Evolutionary conservation across 345 rosid species (phyloP).

Genomic region (Anastatica hierochuntica): DNA sequence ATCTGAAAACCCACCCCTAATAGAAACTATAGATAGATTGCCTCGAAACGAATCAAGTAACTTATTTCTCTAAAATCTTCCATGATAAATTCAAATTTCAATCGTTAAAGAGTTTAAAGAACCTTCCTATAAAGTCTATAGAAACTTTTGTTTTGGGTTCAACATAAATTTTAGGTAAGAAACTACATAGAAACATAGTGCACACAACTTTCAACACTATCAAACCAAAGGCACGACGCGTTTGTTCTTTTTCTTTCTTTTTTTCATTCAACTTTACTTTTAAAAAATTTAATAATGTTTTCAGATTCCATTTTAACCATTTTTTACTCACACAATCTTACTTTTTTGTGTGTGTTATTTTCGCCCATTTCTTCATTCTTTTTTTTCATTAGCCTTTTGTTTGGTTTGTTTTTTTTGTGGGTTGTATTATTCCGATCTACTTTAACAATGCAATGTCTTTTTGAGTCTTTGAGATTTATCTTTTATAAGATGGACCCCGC

Average conservation of each 20-base stretch:
- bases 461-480: conserved; percentile 14
- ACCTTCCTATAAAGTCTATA: conserved; percentile 1
- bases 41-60: not conserved
- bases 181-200: conserved; percentile 11
- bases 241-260: not conserved
- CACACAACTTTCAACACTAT: conserved; percentile 8
- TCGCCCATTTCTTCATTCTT: not conserved
- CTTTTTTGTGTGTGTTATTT: not conserved
- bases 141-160: too few species aligned
- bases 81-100: not conserved
- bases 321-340: conserved; percentile 14
- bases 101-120: not conserved
- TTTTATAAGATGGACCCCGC: conserved; percentile 14
- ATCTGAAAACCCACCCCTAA: too few species aligned
- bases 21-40: too few species aligned
- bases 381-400: not conserved
- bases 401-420: conserved; percentile 7
- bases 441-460: conserved; percentile 21
- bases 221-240: conserved; percentile 8
- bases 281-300: not conserved
- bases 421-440: conserved; percentile 20
- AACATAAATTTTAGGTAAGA: too few species aligned
- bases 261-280: conserved; percentile 5
- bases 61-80: not conserved
- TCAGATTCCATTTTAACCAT: not conserved